These are phyloP conservation scores for Exserohilum rostratum DNA, from an alignment of 2,329 filamentous ascomycete species.

Conservation along the genomic window DNA sequence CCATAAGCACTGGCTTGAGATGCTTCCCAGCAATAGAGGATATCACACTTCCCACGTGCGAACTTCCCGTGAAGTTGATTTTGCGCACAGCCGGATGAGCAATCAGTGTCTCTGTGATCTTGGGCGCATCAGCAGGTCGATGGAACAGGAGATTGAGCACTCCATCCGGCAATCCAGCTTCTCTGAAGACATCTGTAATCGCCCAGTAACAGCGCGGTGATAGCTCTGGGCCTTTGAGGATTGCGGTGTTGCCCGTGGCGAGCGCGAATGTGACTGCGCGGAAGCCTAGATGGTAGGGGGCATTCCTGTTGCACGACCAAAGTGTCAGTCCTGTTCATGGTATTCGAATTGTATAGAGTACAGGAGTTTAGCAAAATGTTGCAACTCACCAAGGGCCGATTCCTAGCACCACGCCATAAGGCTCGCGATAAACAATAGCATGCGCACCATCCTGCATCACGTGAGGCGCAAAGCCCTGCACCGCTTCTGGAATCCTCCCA, in stretches of 20 bases:
- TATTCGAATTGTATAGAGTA: not conserved
- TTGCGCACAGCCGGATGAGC: slow-evolving; percentile 67
- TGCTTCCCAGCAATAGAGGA: slow-evolving; percentile 1
- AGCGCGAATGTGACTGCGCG: slow-evolving; percentile 53
- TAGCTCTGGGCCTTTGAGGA: slow-evolving; percentile 28
- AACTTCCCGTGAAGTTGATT: slow-evolving; percentile 74
- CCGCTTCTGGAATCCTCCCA: not conserved
- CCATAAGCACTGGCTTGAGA: slow-evolving; percentile 63
- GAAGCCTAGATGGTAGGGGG: slow-evolving; percentile 9
- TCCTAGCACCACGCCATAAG: slow-evolving; percentile 10
- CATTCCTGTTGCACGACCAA: slow-evolving; percentile 5
- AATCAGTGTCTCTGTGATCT: slow-evolving; percentile 71
- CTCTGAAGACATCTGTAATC: slow-evolving; percentile 13
- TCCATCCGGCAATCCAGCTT: slow-evolving; percentile 76
- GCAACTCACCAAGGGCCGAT: slow-evolving; percentile 11
- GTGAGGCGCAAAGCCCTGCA: not conserved
- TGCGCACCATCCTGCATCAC: slow-evolving; percentile 1
- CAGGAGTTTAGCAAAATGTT: not conserved
- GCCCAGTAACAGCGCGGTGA: slow-evolving; percentile 5
- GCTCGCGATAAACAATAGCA: slow-evolving; percentile 12
- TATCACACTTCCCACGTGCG: slow-evolving; percentile 3
- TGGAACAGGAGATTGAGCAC: slow-evolving; percentile 71
- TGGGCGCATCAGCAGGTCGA: slow-evolving; percentile 59
- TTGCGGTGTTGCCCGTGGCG: slow-evolving; percentile 28
- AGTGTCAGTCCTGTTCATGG: not conserved